Conservation (phyloP, 2,329 filamentous ascomycete genomes). For the Colletotrichum cuscutae region DNA sequence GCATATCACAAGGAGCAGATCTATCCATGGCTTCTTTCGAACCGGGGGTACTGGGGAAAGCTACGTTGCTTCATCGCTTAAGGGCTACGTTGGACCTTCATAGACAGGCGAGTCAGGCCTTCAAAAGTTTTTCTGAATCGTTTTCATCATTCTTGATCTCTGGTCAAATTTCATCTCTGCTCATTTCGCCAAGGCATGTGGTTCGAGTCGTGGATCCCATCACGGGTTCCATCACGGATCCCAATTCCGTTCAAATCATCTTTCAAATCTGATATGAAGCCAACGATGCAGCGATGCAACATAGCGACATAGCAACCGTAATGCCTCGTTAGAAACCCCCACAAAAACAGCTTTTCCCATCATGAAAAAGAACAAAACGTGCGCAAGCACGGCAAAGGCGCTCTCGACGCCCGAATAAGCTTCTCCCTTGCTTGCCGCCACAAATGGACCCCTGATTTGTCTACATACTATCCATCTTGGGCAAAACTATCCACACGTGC, state of each 20-base stretch:
- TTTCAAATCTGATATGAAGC: not conserved
- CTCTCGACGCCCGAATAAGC: not conserved
- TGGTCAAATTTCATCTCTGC: not conserved
- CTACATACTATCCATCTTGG: no score
- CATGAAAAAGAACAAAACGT: no score
- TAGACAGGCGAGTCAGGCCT: not conserved
- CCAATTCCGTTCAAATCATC: not conserved
- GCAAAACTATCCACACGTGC: no score
- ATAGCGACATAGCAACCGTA: not conserved
- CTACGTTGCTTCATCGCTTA: not conserved
- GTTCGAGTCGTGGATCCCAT: not conserved
- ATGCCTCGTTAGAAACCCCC: not conserved
- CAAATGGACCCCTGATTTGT: no score
- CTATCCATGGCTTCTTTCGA: not conserved
- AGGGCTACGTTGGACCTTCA: not conserved
- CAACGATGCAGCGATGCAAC: not conserved
- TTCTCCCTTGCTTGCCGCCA: not conserved
- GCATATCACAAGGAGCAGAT: not conserved
- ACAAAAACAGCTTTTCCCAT: not conserved
- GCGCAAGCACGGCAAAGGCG: no score
- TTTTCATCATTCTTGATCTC: not conserved
- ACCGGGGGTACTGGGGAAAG: not conserved
- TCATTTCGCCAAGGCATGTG: not conserved
- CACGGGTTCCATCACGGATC: not conserved
- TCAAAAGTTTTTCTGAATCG: not conserved